A percentile compares a stretch with the other conserved stretches of the same genome.
Evolutionary conservation across 352 stramenopile genomes (phyloP).

Genomic region (Phytophthora nicotianae): DNA sequence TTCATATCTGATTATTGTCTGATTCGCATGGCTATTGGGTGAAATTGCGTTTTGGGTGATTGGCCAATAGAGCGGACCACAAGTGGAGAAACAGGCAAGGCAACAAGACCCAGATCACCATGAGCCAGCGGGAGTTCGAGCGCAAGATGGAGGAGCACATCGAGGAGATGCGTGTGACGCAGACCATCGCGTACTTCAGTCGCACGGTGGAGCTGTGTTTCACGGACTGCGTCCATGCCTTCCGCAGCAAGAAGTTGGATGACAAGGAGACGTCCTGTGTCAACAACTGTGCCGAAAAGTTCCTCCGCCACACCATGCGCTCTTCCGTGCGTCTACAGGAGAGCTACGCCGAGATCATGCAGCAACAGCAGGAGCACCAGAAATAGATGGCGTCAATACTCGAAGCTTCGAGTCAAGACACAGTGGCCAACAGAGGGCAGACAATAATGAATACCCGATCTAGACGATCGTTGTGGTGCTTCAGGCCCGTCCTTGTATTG

Average conservation of each 20-base stretch:
- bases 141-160: conserved; percentile 92
- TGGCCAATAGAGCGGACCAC: neutral
- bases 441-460: conserved; percentile 20
- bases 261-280: conserved; percentile 90
- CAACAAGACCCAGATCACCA: conserved; percentile 17
- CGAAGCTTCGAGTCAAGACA: neutral
- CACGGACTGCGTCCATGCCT: conserved; percentile 89
- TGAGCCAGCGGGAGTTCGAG: conserved; percentile 87
- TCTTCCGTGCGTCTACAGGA: conserved; percentile 89
- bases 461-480: conserved; percentile 2
- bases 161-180: conserved; percentile 91
- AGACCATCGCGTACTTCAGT: conserved; percentile 91
- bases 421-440: neutral
- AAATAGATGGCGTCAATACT: conserved; percentile 39
- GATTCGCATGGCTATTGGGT: neutral
- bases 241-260: conserved; percentile 92
- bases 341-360: conserved; percentile 88
- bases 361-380: conserved; percentile 79
- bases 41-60: neutral
- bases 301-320: conserved; percentile 91
- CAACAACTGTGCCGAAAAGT: conserved; percentile 91
- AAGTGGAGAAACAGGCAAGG: neutral
- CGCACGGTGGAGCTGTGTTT: conserved; percentile 91
- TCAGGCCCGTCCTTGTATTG: conserved; percentile 7
- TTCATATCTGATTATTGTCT: neutral